Evolutionary conservation across 768 basidiomycete genomes (phyloP).

Genomic region (Macrolepiota albuminosa): DNA sequence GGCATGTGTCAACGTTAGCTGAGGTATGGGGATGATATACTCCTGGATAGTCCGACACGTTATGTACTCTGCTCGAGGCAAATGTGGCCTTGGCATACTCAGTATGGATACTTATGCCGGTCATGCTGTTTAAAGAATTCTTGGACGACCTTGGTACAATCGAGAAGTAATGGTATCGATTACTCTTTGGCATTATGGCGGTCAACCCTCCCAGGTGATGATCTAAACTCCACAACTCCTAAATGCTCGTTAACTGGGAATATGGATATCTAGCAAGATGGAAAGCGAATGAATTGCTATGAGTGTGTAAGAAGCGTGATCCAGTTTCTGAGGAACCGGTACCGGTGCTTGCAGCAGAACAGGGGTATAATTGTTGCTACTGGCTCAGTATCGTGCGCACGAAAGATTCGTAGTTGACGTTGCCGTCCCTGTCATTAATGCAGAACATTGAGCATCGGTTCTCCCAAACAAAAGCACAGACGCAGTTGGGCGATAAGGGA

Average conservation of each 20-base stretch:
- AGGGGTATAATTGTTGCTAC: constrained; percentile 28
- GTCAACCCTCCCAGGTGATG: no score
- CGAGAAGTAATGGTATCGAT: background rate
- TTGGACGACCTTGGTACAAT: background rate
- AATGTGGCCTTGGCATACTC: background rate
- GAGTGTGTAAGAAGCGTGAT: background rate
- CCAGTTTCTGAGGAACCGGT: background rate
- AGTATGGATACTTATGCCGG: background rate
- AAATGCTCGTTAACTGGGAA: background rate
- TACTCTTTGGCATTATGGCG: background rate
- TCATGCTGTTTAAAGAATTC: background rate
- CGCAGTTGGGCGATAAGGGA: background rate
- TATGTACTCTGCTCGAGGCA: background rate
- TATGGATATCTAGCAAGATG: background rate
- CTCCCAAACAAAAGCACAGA: background rate
- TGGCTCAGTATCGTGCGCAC: constrained; percentile 92
- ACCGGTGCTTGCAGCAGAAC: constrained; percentile 1
- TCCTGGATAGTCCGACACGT: background rate
- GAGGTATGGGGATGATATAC: background rate
- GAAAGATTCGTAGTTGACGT: constrained; percentile 96
- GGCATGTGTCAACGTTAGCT: background rate
- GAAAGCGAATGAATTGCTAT: background rate
- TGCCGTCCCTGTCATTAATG: constrained; percentile 68
- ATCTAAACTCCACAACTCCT: background rate
- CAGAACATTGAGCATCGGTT: constrained; percentile 1